A percentile compares a stretch with the other conserved stretches of the same genome.
Conservation (phyloP, 2,329 filamentous ascomycete genomes). For the Alternaria ethzedia region DNA sequence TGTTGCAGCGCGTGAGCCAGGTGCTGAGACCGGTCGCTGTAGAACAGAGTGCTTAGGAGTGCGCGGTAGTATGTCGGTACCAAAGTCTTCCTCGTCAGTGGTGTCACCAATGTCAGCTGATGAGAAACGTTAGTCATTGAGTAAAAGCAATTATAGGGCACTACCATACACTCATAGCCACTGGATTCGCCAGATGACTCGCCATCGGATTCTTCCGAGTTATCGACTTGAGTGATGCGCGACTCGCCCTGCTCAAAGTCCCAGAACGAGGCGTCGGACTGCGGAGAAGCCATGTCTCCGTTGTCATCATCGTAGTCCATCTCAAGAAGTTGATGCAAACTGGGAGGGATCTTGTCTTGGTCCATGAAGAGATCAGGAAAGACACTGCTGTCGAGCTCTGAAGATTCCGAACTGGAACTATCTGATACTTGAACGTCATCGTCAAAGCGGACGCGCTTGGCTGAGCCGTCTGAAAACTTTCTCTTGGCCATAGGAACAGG, state of each 20-base stretch:
- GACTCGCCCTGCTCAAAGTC: conserved; percentile 63
- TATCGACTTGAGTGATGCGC: conserved; percentile 39
- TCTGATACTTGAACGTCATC: conserved; percentile 70
- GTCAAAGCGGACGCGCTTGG: conserved; percentile 75
- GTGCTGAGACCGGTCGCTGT: conserved; percentile 56
- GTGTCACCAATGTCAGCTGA: conserved; percentile 66
- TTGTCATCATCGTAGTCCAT: conserved; percentile 51
- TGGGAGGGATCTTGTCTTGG: conserved; percentile 74
- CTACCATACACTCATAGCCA: conserved; percentile 65
- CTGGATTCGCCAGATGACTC: conserved; percentile 58
- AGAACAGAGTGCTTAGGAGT: conserved; percentile 56
- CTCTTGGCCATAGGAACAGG: conserved; percentile 43
- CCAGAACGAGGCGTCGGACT: conserved; percentile 63
- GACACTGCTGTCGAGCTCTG: conserved; percentile 68
- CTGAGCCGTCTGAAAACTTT: conserved; percentile 48
- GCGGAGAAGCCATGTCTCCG: conserved; percentile 56
- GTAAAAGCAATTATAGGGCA: conserved; percentile 22
- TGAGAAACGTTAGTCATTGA: conserved; percentile 53
- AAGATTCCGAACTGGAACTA: conserved; percentile 52
- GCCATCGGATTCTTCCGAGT: conserved; percentile 41
- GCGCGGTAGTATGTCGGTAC: conserved; percentile 56
- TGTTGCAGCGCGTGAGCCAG: conserved; percentile 46
- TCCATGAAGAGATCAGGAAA: conserved; percentile 82
- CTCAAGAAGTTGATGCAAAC: conserved; percentile 76
- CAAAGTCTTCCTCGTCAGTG: conserved; percentile 57